phyloP scores from a whole-genome alignment of 129 eudicot genomes.

The Flaveria linearis region DNA sequence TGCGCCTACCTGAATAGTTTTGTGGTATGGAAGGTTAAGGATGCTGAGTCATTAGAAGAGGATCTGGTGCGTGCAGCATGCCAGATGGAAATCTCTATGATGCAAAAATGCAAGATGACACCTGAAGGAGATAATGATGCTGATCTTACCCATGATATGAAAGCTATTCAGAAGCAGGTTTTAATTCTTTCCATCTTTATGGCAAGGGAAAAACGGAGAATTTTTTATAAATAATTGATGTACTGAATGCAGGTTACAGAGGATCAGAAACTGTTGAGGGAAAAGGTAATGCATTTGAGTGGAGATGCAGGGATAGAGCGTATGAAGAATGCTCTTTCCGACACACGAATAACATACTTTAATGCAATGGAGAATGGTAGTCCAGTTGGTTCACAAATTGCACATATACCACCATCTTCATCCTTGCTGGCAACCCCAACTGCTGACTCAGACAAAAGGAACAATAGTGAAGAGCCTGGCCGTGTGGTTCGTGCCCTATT shows the following conservation, averaged over 20 bases:
- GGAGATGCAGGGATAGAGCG: conserved; percentile 95
- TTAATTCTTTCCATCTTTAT: neutral
- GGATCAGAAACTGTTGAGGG: conserved; percentile 87
- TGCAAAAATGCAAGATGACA: conserved; percentile 90
- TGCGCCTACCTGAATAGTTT: conserved; percentile 84
- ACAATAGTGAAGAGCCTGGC: conserved; percentile 37
- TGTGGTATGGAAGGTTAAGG: conserved; percentile 96
- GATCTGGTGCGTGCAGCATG: conserved; percentile 99
- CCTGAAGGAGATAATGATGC: conserved; percentile 60
- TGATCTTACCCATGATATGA: conserved; percentile 88
- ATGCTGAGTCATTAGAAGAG: conserved; percentile 89
- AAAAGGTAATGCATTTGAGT: conserved; percentile 78
- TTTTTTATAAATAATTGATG: neutral
- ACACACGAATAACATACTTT: conserved; percentile 65
- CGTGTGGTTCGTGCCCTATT: conserved; percentile 75
- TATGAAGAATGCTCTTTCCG: conserved; percentile 76
- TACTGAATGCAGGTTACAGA: conserved; percentile 61
- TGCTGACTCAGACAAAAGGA: conserved; percentile 39
- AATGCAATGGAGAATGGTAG: conserved; percentile 70
- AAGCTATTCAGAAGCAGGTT: conserved; percentile 95
- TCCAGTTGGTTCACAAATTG: conserved; percentile 48
- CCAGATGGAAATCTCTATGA: conserved; percentile 95
- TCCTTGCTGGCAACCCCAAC: conserved; percentile 32
- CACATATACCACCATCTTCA: conserved; percentile 54
- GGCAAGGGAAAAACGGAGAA: neutral